Evolutionary conservation across 1,284 basidiomycete genomes (phyloP).

Genomic region (Spongiforma sp.): DNA sequence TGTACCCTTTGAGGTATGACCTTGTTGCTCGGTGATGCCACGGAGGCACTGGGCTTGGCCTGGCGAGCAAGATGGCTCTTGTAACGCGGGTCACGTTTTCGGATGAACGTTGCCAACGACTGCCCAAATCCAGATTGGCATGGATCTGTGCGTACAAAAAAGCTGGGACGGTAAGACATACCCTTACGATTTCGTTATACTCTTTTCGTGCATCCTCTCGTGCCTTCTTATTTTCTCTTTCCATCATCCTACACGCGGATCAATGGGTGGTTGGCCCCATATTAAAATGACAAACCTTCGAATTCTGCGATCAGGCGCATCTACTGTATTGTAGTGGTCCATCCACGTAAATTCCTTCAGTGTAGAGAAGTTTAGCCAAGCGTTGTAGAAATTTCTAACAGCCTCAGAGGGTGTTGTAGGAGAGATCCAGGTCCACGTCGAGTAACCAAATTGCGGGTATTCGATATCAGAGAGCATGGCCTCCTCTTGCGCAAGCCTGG

Average conservation of each 20-base stretch:
- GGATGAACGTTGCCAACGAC: slow-evolving; percentile 86
- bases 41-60: slow-evolving; percentile 37
- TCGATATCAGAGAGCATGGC: slow-evolving; percentile 56
- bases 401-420: slow-evolving; percentile 47
- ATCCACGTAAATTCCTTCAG: slow-evolving; percentile 92
- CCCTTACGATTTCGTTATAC: slow-evolving; percentile 92
- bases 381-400: slow-evolving; percentile 82
- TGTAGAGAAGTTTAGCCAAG: slow-evolving; percentile 89
- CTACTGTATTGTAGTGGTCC: slow-evolving; percentile 82
- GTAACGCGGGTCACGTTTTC: slow-evolving; percentile 94
- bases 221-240: slow-evolving; percentile 94
- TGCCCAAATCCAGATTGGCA: slow-evolving; percentile 36
- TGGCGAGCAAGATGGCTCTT: slow-evolving; percentile 70
- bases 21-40: slow-evolving; percentile 29
- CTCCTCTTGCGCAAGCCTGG: slow-evolving; percentile 87
- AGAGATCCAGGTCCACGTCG: slow-evolving; percentile 74
- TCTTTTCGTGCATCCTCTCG: slow-evolving; percentile 89
- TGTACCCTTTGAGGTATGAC: slow-evolving; percentile 28
- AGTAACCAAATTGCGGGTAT: slow-evolving; percentile 87
- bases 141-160: not conserved
- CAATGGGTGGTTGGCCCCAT: not conserved
- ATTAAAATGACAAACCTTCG: slow-evolving; percentile 58
- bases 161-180: slow-evolving; percentile 42
- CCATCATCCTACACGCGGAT: slow-evolving; percentile 72
- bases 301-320: slow-evolving; percentile 88